Conservation (phyloP, 1,284 basidiomycete genomes). For the Melampsora occidentalis region DNA sequence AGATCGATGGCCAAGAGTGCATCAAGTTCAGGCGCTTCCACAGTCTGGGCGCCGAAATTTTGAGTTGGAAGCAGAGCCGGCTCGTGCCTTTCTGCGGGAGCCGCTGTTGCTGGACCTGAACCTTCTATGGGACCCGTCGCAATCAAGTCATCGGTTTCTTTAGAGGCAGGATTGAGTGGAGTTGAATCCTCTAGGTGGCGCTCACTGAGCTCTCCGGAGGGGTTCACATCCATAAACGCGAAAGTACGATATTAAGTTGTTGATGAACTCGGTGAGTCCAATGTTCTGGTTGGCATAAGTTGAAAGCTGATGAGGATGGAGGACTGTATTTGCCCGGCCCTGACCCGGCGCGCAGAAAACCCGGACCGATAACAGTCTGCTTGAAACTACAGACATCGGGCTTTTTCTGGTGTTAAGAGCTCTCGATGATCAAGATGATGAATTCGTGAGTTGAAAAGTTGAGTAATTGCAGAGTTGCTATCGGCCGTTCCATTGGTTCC, state of each 20-base stretch:
- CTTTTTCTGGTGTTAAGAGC: too few species aligned
- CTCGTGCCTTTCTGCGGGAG: background rate
- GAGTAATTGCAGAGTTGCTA: too few species aligned
- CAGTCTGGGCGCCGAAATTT: background rate
- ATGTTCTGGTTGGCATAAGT: too few species aligned
- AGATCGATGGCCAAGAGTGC: constrained; percentile 47
- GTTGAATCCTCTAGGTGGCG: background rate
- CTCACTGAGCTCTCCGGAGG: background rate
- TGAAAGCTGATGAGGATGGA: too few species aligned
- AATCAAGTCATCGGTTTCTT: background rate
- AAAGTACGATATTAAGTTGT: background rate
- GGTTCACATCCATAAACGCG: background rate
- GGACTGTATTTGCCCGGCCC: too few species aligned
- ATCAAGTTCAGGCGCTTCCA: constrained; percentile 13
- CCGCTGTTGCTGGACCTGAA: background rate
- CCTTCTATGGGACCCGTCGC: background rate
- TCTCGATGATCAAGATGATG: too few species aligned
- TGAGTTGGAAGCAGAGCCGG: background rate
- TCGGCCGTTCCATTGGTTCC: too few species aligned
- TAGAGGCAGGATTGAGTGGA: background rate
- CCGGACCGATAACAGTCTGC: too few species aligned
- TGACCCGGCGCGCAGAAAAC: too few species aligned
- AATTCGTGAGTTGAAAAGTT: too few species aligned
- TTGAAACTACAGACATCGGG: too few species aligned
- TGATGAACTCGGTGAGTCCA: too few species aligned